phyloP scores from a whole-genome alignment of 371 early-diverging fungal genomes.

The Mortierella sp. region DNA sequence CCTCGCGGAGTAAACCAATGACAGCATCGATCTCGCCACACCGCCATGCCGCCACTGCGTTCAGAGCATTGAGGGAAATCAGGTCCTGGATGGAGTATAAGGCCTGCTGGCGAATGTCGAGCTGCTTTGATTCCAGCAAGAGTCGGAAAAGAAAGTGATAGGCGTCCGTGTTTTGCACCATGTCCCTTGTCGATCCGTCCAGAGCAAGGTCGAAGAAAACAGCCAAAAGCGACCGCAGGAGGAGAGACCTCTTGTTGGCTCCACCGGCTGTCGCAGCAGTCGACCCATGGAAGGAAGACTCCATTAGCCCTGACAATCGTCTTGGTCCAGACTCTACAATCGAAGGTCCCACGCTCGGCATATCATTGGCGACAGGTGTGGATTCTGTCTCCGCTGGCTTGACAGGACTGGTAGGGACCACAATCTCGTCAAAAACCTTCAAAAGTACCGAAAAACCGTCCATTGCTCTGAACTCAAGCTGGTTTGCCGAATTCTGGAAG shows the following conservation, averaged over 20 bases:
- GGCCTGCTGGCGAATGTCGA: slow-evolving; percentile 58
- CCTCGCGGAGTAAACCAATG: slow-evolving; percentile 31
- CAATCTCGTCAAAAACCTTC: slow-evolving; percentile 54
- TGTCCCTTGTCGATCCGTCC: slow-evolving; percentile 51
- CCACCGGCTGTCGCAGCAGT: not conserved
- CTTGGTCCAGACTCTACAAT: not conserved
- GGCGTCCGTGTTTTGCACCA: slow-evolving; percentile 58
- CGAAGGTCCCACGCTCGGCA: not conserved
- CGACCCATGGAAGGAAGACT: not conserved
- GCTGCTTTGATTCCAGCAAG: slow-evolving; percentile 46
- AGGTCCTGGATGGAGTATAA: slow-evolving; percentile 56
- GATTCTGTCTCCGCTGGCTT: slow-evolving; percentile 11
- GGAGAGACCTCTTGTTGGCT: slow-evolving; percentile 31
- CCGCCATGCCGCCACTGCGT: slow-evolving; percentile 59
- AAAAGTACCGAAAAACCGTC: slow-evolving; percentile 56
- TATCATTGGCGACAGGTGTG: not conserved
- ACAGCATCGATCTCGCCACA: slow-evolving; percentile 54
- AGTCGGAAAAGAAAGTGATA: slow-evolving; percentile 54
- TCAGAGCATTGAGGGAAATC: slow-evolving; percentile 49
- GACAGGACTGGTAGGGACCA: slow-evolving; percentile 21
- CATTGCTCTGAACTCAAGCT: slow-evolving; percentile 52
- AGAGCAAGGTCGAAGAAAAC: slow-evolving; percentile 56
- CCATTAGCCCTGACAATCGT: slow-evolving; percentile 1
- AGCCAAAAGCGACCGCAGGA: slow-evolving; percentile 43
- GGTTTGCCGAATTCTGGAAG: slow-evolving; percentile 57